Conservation (phyloP, 495 filamentous ascomycete species). For the Hypoxylon fragiforme region DNA sequence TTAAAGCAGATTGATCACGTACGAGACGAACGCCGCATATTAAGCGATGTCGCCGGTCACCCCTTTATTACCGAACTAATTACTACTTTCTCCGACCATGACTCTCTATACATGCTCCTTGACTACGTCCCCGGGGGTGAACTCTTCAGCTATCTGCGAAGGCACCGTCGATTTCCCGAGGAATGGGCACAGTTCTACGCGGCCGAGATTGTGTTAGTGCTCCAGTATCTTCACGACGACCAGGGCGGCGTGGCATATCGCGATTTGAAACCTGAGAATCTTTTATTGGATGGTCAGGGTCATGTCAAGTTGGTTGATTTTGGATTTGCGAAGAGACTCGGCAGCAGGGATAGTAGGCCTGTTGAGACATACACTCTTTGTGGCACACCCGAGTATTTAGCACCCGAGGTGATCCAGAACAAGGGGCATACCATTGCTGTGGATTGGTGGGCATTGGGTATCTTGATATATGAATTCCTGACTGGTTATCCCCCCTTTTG, state of each 20-base stretch:
- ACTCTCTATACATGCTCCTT: conserved; percentile 90
- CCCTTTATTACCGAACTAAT: conserved; percentile 95
- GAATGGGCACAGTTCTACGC: conserved; percentile 88
- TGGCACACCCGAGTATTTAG: conserved; percentile 94
- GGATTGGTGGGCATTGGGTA: conserved; percentile 99
- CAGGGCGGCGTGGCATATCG: conserved; percentile 85
- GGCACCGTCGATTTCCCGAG: conserved; percentile 83
- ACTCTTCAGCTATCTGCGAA: conserved; percentile 90
- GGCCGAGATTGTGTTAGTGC: conserved; percentile 89
- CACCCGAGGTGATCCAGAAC: conserved; percentile 94
- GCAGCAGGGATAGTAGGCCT: conserved; percentile 50
- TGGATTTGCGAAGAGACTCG: conserved; percentile 88
- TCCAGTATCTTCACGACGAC: conserved; percentile 89
- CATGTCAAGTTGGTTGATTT: conserved; percentile 99
- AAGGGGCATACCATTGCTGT: conserved; percentile 94
- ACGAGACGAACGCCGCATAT: conserved; percentile 85
- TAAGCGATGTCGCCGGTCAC: conserved; percentile 85
- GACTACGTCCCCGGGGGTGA: conserved; percentile 94
- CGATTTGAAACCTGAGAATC: conserved; percentile 95
- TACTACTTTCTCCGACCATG: conserved; percentile 85
- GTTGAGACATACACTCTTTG: conserved; percentile 95
- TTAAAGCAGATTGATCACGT: conserved; percentile 98
- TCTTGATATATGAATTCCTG: conserved; percentile 93
- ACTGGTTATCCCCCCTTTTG: conserved; percentile 97
- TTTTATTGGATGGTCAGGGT: conserved; percentile 86